Evolutionary conservation across 352 stramenopile species (phyloP).

Genomic region (Pythium biforme): DNA sequence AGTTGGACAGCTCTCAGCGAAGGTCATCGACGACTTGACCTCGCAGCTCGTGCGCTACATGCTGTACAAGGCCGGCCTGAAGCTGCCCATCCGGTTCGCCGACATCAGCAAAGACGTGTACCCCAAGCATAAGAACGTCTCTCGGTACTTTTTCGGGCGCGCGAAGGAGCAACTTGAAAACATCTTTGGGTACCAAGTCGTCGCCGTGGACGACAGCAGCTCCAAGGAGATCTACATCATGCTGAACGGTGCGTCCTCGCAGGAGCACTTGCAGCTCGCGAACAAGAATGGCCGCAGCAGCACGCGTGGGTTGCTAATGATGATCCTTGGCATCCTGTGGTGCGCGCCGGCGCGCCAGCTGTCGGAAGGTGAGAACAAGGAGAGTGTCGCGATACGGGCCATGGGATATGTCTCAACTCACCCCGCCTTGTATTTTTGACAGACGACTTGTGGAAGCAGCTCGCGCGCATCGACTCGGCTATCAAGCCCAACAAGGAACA

Average conservation of each 20-base stretch:
- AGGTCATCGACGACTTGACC: constrained; percentile 72
- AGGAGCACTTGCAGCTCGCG: constrained; percentile 69
- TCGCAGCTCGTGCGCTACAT: constrained; percentile 80
- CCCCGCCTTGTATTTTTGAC: background rate
- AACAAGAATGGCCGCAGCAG: constrained; percentile 73
- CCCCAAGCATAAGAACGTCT: constrained; percentile 77
- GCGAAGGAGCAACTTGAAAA: constrained; percentile 77
- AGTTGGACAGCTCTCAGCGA: constrained; percentile 50
- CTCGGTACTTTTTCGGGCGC: constrained; percentile 73
- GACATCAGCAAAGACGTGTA: constrained; percentile 87
- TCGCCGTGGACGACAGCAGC: constrained; percentile 64
- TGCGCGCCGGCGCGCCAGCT: constrained; percentile 61
- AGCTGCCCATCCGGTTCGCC: constrained; percentile 73
- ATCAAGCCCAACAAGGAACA: constrained; percentile 66
- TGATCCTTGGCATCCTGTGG: constrained; percentile 80
- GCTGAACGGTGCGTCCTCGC: constrained; percentile 66
- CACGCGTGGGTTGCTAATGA: constrained; percentile 74
- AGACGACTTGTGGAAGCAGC: constrained; percentile 83
- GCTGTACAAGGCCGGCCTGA: constrained; percentile 80
- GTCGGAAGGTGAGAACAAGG: constrained; percentile 50
- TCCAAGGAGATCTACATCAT: constrained; percentile 77
- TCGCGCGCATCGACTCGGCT: constrained; percentile 55
- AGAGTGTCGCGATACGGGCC: background rate
- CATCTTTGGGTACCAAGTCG: constrained; percentile 74
- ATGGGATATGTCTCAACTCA: background rate